Base-by-base conservation (phyloP, 192 early-diverging fungal genomes). In the Backusella sp. region DNA sequence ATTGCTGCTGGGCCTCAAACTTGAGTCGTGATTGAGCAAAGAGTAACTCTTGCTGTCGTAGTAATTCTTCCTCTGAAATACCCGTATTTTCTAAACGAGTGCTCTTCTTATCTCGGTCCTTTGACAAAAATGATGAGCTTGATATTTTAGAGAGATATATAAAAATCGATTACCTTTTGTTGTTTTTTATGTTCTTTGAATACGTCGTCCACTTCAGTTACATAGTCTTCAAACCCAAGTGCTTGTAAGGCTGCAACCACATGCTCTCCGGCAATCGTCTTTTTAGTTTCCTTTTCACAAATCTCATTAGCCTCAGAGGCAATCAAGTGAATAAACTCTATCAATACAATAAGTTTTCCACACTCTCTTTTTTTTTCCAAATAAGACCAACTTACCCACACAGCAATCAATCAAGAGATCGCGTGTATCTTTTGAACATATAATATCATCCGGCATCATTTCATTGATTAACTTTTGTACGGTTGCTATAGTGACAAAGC, bases 191-290 rank as follows among this genome's bases (percentile, higher is more conserved):
- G 95, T 73, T 98, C 97, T 62, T 94, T 91, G 30, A 92, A 91
- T 4, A 96, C 94, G 42, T 93, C 96, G 70, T 95, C 87, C 19
- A 97, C 93, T 80, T 99, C 95, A 41, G 82, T 78, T 7, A 97
- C 85, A 80, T 97, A 99, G 56, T 91, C 92, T 62, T 96, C 97
- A 81, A 99, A 99, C 1, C 96, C 98, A 32, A 99, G 86, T 59
- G 90, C 92, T 82, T 94, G 89, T 56, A 99, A 86, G 7, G 98
- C 94, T 1, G 89, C 74, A 28, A 99, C 85, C 8, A 99, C 95
- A 79, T 99, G 98, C 73, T 99, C 98, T 12, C 96, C 96, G 0
- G 96, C 92, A 76, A 99, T 99, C 9, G 98, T 98, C 87, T 98
- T 99, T 79, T 96, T 96, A 4, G 90, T 84, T 73, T 97, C 97